These are phyloP conservation scores for Debaryomycetaceae sp. DNA, from an alignment of 1,139 yeast genomes.

Conservation along the genomic window DNA sequence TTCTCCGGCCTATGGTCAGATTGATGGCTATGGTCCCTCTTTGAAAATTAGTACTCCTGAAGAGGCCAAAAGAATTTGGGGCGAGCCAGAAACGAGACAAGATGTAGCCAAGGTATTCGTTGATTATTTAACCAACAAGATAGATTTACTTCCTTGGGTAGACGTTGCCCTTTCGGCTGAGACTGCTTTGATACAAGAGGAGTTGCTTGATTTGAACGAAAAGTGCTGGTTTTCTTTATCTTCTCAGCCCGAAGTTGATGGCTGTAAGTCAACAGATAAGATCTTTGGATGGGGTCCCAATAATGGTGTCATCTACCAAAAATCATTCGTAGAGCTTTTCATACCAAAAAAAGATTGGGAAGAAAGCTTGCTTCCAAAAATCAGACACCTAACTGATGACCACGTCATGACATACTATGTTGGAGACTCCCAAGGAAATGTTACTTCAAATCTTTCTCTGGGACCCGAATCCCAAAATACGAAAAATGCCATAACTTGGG, in stretches of 20 bases:
- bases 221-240: slow-evolving; percentile 83
- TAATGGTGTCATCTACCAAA: slow-evolving; percentile 87
- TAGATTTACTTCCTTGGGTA: slow-evolving; percentile 87
- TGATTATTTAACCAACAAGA: slow-evolving; percentile 69
- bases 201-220: slow-evolving; percentile 71
- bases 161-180: slow-evolving; percentile 83
- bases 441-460: slow-evolving; percentile 55
- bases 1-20: slow-evolving; percentile 97
- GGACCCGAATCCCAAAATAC: slow-evolving; percentile 24
- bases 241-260: slow-evolving; percentile 92
- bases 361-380: slow-evolving; percentile 44
- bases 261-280: slow-evolving; percentile 71
- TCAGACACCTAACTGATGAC: slow-evolving; percentile 42
- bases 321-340: slow-evolving; percentile 83
- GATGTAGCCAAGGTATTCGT: slow-evolving; percentile 72
- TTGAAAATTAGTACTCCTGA: slow-evolving; percentile 67
- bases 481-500: slow-evolving; percentile 90
- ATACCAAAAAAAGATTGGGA: slow-evolving; percentile 83
- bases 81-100: slow-evolving; percentile 59
- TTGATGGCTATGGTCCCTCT: slow-evolving; percentile 95
- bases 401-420: slow-evolving; percentile 62
- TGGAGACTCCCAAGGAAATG: slow-evolving; percentile 59
- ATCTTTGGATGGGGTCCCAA: slow-evolving; percentile 98
- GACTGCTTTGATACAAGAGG: slow-evolving; percentile 90
- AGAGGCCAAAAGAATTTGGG: slow-evolving; percentile 78